Percentiles rank a stretch among this genome's conserved stretches.
Evolutionary conservation across 176 grass and related monocot species (phyloP).

Genomic region (Oropetium thomaeum): DNA sequence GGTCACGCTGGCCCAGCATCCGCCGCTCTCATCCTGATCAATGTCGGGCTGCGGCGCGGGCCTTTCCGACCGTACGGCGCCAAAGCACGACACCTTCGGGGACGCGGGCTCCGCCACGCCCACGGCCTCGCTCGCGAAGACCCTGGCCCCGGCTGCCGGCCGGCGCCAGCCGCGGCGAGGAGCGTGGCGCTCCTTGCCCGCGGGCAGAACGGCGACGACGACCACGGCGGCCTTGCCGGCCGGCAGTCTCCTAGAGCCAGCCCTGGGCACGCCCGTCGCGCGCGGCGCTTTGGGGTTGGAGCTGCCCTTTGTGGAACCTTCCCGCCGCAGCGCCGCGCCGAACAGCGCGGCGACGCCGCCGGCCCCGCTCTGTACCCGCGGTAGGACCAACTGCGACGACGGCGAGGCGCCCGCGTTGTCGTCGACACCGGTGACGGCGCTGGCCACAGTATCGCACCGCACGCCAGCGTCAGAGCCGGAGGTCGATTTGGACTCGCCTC

Average conservation of each 20-base stretch:
- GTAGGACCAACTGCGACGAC: not conserved
- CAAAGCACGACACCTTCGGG: constrained; percentile 51
- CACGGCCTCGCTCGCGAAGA: constrained; percentile 43
- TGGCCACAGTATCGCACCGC: not conserved
- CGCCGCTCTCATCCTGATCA: not conserved
- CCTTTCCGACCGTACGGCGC: constrained; percentile 8
- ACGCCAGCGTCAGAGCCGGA: not conserved
- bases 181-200: constrained; percentile 39
- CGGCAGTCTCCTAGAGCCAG: not conserved
- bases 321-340: constrained; percentile 28
- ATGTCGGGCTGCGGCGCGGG: not conserved
- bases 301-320: constrained; percentile 37
- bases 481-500: constrained; percentile 5
- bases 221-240: not conserved
- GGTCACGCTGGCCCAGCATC: constrained; percentile 26
- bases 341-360: not conserved
- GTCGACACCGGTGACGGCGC: not conserved
- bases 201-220: constrained; percentile 21
- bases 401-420: not conserved
- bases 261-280: not conserved
- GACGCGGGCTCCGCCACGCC: constrained; percentile 34
- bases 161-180: constrained; percentile 18
- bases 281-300: constrained; percentile 41
- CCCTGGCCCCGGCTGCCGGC: constrained; percentile 23
- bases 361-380: not conserved